Evolutionary conservation across 306 rosid species (phyloP).

Genomic region (Carpinus fangiana): DNA sequence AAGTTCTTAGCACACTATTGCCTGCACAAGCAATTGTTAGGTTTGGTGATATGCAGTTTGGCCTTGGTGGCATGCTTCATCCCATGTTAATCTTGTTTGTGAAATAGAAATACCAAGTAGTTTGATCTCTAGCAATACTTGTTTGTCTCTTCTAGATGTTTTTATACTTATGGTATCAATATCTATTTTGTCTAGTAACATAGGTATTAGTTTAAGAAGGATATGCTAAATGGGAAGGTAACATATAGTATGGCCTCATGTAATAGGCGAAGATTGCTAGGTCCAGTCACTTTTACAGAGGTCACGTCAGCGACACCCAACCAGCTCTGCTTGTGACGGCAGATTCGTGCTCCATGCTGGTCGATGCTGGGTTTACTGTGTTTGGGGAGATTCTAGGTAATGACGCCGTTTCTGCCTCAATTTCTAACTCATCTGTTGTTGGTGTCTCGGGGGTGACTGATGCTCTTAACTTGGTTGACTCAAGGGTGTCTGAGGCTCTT

Average conservation of each 20-base stretch:
- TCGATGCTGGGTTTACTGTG: too few relatives aligned
- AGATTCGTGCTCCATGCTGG: too few relatives aligned
- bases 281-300: too few relatives aligned
- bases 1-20: neutral
- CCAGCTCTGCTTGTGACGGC: too few relatives aligned
- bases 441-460: too few relatives aligned
- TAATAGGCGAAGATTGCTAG: too few relatives aligned
- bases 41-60: neutral
- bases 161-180: neutral
- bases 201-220: neutral
- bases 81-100: neutral
- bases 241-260: neutral
- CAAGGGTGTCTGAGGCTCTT: too few relatives aligned
- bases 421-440: too few relatives aligned
- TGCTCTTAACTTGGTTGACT: too few relatives aligned
- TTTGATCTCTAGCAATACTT: neutral
- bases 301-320: too few relatives aligned
- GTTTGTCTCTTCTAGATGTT: neutral
- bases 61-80: constrained; percentile 7
- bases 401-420: too few relatives aligned
- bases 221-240: neutral
- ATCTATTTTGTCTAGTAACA: neutral
- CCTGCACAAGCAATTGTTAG: neutral
- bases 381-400: too few relatives aligned
- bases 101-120: neutral